A percentile compares a stretch with the other conserved stretches of the same genome.
Evolutionary conservation across 192 early-diverging fungal species (phyloP).

Genomic region (Kickxella alabastrina): DNA sequence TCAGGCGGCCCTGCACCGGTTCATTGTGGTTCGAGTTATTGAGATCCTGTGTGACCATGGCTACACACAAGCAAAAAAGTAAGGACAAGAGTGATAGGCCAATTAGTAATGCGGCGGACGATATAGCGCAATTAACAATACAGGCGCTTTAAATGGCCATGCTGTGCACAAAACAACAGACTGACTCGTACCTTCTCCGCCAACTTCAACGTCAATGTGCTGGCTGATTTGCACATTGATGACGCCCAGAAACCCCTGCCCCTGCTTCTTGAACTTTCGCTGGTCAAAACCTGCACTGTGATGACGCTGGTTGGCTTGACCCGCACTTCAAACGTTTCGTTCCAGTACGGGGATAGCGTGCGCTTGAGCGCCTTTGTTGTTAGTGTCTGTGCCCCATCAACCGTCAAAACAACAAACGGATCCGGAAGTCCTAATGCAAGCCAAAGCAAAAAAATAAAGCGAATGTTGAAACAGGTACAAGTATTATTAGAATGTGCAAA

Average conservation of each 20-base stretch:
- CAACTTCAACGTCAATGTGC: constrained; percentile 72
- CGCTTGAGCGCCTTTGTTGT: constrained; percentile 82
- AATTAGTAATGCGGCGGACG: constrained; percentile 14
- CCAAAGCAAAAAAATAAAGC: constrained; percentile 18
- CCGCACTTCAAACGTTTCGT: constrained; percentile 62
- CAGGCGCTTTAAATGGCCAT: neutral
- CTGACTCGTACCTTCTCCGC: constrained; percentile 57
- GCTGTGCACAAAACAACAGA: neutral
- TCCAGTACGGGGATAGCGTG: constrained; percentile 96
- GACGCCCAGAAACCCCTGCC: constrained; percentile 89
- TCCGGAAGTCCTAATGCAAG: constrained; percentile 65
- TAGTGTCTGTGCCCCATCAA: constrained; percentile 94
- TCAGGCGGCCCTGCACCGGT: constrained; percentile 79
- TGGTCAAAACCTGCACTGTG: constrained; percentile 98
- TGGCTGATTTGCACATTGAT: constrained; percentile 80
- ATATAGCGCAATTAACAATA: neutral
- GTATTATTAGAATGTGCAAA: neutral
- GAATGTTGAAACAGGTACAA: neutral
- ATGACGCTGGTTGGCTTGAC: constrained; percentile 63
- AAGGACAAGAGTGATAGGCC: constrained; percentile 5
- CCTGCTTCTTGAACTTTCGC: constrained; percentile 90
- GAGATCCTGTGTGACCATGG: constrained; percentile 71
- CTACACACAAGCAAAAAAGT: constrained; percentile 14
- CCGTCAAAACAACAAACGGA: constrained; percentile 93
- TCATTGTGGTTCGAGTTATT: constrained; percentile 82